Base-by-base conservation (phyloP, 2,329 filamentous ascomycete genomes). In the Aspergillus hiratsukae region DNA sequence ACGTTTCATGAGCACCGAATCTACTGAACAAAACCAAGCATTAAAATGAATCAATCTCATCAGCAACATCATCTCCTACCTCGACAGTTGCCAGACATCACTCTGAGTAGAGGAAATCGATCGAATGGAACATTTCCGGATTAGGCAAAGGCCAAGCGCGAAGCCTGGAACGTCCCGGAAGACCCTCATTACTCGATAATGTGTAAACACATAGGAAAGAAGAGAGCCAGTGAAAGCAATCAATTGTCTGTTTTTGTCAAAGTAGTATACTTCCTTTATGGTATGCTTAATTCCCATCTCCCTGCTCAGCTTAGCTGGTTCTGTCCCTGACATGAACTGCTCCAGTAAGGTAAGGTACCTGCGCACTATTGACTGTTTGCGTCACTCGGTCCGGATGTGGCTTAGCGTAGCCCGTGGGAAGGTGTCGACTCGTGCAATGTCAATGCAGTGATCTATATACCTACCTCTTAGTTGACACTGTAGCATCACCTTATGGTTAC, bases 61-160 rank as follows among this genome's bases (percentile, higher is more conserved):
- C 31, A 14, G 17, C 31, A 17, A 35, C 31, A 35, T 35, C 14
- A 7, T 35, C 14, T 17, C 31, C 31, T 17, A 17, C 14, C 31
- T 35, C 31, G 31, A 35, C 14, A 17, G 14, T 35, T 17, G 17
- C 31, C 31, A 17, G 14, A 35, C 5, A 3, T 37, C 17, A 37
- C 14, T 35, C 29, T 17, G 11, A 35, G 31, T 17, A 37, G 31
- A 35, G 11, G 14, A 35, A 7, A 35, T 35, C 31, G 11, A 35
- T 35, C 31, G 4, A 37, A 37, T 37, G 31, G 31, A 37, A 37
- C 31, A 37, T 37, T 25, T 48, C 54, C 54, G 54, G 50, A 56
- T 49, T 23, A 46, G 54, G 54, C 50, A 56, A 53, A 48, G 49
- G 21, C 49, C 28, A 56, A 56, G 35, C 54, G 48, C 41, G 8